Base-by-base conservation (phyloP, 495 filamentous ascomycete species). In the Sordaria brevicollis region DNA sequence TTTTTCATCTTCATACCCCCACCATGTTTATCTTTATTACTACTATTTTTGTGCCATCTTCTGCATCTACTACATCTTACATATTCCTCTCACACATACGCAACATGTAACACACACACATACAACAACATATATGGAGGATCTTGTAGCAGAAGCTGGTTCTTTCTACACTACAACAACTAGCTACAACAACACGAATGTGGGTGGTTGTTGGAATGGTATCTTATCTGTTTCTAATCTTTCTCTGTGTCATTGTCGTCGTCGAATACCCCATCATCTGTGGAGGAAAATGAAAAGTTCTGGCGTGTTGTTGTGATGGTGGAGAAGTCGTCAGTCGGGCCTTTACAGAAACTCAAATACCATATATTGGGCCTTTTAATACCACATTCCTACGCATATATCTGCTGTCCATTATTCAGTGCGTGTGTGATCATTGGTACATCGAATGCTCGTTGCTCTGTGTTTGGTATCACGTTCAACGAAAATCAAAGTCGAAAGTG, bases 341-440 rank as follows among this genome's bases (percentile, higher is more conserved):
- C 49, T 25, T 17, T 62, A 62, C 49, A 31, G n/a, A 68, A 68
- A 62, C 39, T 54, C 67, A 35, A 33, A 68, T n/a, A 41, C 39
- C 49, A n/a, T 68, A 54, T 68, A 62, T 70, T 68, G 65, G 35
- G 37, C 49, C 33, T 70, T 35, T 66, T 67, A 74, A 73, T 72
- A 74, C 71, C 68, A 43, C 65, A 67, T 68, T 68, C 29, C 13
- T 68, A 8, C 67, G n/a, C 65, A 41, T 66, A 2, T 66, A 66
- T 66, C 17, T 15, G n/a, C 35, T 57, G 70, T 49, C 35, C 37
- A 38, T 43, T 35, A n/a, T n/a, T n/a, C n/a, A n/a, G n/a, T 39
- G 21, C 19, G 43, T 65, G 49, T 25, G 54, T 37, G 34, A 49
- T 36, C 65, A 35, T 19, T 5, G 68, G 69, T 69, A n/a, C n/a